These are phyloP conservation scores for Tardiomyces blankii DNA, from an alignment of 1,139 yeast genomes.

Conservation along the genomic window DNA sequence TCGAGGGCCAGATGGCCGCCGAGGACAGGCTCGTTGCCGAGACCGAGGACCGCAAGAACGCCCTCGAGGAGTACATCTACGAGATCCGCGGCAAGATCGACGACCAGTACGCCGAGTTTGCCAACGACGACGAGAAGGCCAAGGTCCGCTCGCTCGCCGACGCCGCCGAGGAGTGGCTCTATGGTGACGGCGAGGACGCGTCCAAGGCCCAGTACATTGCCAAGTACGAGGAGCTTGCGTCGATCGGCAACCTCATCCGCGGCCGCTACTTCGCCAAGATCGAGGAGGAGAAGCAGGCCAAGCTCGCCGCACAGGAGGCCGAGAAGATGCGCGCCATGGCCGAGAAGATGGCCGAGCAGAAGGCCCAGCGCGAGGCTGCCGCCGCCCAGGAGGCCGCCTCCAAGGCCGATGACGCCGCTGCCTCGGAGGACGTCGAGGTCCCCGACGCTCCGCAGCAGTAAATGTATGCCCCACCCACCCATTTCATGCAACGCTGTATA, in stretches of 20 bases:
- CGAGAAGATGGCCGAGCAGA: constrained; percentile 80
- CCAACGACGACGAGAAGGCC: constrained; percentile 81
- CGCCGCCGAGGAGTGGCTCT: constrained; percentile 96
- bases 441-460: not conserved
- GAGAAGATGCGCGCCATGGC: constrained; percentile 75
- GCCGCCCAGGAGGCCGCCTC: constrained; percentile 12
- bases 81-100: constrained; percentile 96
- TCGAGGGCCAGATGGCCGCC: constrained; percentile 72
- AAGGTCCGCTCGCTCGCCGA: constrained; percentile 61
- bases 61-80: constrained; percentile 96
- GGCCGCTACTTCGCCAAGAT: constrained; percentile 92
- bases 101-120: constrained; percentile 81
- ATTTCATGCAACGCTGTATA: too few species aligned
- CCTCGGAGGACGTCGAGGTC: constrained; percentile 1
- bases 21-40: constrained; percentile 96
- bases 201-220: constrained; percentile 96
- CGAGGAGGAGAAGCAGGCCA: constrained; percentile 90
- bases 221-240: constrained; percentile 92
- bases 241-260: constrained; percentile 87
- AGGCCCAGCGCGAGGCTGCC: constrained; percentile 31
- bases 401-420: constrained; percentile 6
- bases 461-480: not conserved
- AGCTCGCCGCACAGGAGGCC: constrained; percentile 81
- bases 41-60: constrained; percentile 98
- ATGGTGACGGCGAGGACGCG: constrained; percentile 94